These are phyloP conservation scores for Phytopythium mirpurense DNA, from an alignment of 352 stramenopile species.

Conservation along the genomic window DNA sequence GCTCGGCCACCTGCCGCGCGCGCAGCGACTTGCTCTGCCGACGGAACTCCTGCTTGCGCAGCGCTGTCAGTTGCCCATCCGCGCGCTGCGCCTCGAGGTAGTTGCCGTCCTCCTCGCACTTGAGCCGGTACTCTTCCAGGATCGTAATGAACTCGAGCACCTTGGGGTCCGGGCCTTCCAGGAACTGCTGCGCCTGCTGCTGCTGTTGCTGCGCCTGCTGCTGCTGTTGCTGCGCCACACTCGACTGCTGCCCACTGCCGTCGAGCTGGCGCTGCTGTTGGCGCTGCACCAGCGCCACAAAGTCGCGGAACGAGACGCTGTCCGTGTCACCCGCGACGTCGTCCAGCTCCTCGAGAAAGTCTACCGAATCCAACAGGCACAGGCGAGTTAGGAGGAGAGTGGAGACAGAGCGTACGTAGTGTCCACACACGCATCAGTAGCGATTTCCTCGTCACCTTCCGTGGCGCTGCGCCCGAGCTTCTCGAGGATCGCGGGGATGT, in stretches of 20 bases:
- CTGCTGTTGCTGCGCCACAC: constrained; percentile 1
- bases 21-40: constrained; percentile 90
- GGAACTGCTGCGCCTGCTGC: constrained; percentile 24
- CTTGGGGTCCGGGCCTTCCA: constrained; percentile 80
- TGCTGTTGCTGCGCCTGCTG: too few relatives aligned
- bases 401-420: too few relatives aligned
- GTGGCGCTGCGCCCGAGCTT: constrained; percentile 65
- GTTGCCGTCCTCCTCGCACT: constrained; percentile 93
- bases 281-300: constrained; percentile 52
- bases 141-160: constrained; percentile 93
- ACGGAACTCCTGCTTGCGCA: constrained; percentile 90
- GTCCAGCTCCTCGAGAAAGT: constrained; percentile 68
- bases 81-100: constrained; percentile 91
- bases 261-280: constrained; percentile 18
- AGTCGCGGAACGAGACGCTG: constrained; percentile 58
- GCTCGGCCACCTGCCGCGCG: constrained; percentile 87
- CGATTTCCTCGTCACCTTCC: constrained; percentile 34
- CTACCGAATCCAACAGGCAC: constrained; percentile 12
- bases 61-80: constrained; percentile 80
- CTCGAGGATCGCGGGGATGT: constrained; percentile 69
- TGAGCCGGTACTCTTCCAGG: constrained; percentile 91
- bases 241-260: neutral
- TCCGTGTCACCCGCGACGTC: constrained; percentile 45
- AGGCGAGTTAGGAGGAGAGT: too few relatives aligned
- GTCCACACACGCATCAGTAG: too few relatives aligned